phyloP scores from a whole-genome alignment of 164 flowering plant genomes.

The Pachysandra terminalis region DNA sequence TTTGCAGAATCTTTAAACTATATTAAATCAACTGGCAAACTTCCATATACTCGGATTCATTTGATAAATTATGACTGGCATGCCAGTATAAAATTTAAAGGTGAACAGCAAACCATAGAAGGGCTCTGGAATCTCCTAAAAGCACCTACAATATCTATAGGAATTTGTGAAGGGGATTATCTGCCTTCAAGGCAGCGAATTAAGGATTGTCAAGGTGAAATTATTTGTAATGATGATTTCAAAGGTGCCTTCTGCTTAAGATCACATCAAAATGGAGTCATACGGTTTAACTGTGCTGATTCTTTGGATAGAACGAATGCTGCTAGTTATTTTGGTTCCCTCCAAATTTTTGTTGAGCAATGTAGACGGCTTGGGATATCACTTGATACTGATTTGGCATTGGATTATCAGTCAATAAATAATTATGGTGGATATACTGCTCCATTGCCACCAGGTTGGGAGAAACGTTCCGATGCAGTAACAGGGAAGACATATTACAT shows the following conservation, averaged over 20 bases:
- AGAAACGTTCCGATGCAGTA: conserved; percentile 88
- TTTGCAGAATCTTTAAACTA: conserved; percentile 84
- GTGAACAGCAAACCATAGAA: conserved; percentile 96
- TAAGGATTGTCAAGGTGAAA: conserved; percentile 79
- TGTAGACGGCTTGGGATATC: conserved; percentile 85
- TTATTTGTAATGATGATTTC: conserved; percentile 56
- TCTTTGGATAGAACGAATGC: conserved; percentile 99
- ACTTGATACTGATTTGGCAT: conserved; percentile 66
- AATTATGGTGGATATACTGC: conserved; percentile 71
- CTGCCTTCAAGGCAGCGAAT: conserved; percentile 60
- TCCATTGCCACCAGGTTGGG: conserved; percentile 99
- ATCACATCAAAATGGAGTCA: conserved; percentile 89
- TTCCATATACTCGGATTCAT: conserved; percentile 68
- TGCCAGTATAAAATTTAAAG: conserved; percentile 75
- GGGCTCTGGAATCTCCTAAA: conserved; percentile 87
- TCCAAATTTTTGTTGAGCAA: conserved; percentile 95
- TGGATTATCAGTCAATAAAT: conserved; percentile 54
- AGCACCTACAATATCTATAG: conserved; percentile 66
- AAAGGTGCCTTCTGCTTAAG: conserved; percentile 92
- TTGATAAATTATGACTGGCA: conserved; percentile 98
- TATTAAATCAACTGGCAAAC: conserved; percentile 61
- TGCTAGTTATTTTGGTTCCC: conserved; percentile 93
- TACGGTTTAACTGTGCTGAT: conserved; percentile 97
- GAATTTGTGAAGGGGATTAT: conserved; percentile 90
- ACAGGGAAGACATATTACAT: conserved; percentile 89